phyloP scores from a whole-genome alignment of 192 early-diverging fungal species.

The Podila epigama region DNA sequence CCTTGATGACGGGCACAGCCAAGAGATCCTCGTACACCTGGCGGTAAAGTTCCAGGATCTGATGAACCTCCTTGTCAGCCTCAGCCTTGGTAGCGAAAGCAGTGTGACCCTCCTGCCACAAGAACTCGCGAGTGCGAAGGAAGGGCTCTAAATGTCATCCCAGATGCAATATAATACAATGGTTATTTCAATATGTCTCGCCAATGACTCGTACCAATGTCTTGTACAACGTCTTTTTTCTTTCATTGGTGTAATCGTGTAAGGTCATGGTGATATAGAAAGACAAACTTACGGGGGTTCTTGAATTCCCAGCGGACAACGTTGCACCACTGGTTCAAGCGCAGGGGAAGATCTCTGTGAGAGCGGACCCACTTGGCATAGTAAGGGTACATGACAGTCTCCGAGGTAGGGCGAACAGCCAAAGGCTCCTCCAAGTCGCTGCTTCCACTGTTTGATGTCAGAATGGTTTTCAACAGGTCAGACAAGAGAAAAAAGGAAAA shows the following conservation, averaged over 20 bases:
- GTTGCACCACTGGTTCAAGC: slow-evolving; percentile 99
- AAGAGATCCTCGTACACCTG: slow-evolving; percentile 97
- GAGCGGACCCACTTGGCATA: slow-evolving; percentile 98
- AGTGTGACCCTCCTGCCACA: slow-evolving; percentile 99
- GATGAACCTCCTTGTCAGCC: slow-evolving; percentile 83
- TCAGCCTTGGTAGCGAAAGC: slow-evolving; percentile 92
- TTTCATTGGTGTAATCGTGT: background rate
- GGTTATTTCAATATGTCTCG: too few relatives aligned
- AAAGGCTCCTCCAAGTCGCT: slow-evolving; percentile 95
- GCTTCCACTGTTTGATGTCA: slow-evolving; percentile 62
- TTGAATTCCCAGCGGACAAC: slow-evolving; percentile 99
- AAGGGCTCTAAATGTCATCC: slow-evolving; percentile 78
- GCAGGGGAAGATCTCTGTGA: slow-evolving; percentile 95
- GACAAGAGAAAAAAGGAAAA: background rate
- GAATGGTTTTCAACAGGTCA: too few relatives aligned
- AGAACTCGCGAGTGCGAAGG: slow-evolving; percentile 97
- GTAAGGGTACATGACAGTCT: slow-evolving; percentile 99
- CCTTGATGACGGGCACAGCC: slow-evolving; percentile 96
- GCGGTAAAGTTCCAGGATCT: slow-evolving; percentile 95
- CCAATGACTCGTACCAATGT: too few relatives aligned
- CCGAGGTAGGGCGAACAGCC: slow-evolving; percentile 98
- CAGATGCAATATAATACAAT: background rate
- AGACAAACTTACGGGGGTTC: slow-evolving; percentile 80
- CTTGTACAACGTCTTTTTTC: too few relatives aligned
- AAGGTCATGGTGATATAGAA: background rate